These are phyloP conservation scores for Chlamydomonas asymmetrica DNA, from an alignment of 139 green algal species.

Conservation along the genomic window DNA sequence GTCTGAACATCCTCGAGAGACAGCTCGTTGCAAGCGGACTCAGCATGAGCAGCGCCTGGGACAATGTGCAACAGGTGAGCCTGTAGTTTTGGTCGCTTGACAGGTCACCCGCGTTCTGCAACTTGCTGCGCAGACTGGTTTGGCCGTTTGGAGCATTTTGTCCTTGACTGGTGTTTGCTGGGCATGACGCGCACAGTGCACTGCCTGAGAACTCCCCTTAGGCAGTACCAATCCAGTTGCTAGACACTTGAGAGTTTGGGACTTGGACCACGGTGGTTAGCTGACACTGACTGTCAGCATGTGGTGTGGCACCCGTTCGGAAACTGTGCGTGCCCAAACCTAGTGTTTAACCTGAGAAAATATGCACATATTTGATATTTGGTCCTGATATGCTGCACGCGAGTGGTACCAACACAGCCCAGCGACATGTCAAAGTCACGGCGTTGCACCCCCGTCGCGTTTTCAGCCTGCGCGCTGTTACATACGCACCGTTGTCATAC, in stretches of 20 bases:
- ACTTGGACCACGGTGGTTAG: too few species aligned
- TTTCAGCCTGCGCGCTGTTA: too few species aligned
- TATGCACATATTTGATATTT: background rate
- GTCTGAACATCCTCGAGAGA: too few species aligned
- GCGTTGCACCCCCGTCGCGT: background rate
- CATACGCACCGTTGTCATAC: background rate
- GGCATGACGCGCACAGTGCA: background rate
- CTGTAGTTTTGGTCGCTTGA: too few species aligned
- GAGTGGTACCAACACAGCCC: background rate
- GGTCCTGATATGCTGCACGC: background rate
- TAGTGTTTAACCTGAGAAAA: background rate
- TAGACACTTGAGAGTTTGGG: background rate
- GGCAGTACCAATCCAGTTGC: background rate
- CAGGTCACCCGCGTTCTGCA: too few species aligned
- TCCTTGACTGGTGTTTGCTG: too few species aligned
- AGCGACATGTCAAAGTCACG: background rate
- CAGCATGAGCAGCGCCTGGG: constrained; percentile 14
- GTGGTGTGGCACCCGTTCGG: too few species aligned
- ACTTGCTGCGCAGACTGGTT: background rate
- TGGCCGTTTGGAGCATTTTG: background rate
- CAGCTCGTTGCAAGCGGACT: too few species aligned
- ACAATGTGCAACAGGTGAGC: constrained; percentile 18
- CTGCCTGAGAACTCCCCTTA: background rate
- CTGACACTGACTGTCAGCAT: too few species aligned
- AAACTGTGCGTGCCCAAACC: background rate